phyloP scores from a whole-genome alignment of 805 yeast species.

The Kuraishia borneana region DNA sequence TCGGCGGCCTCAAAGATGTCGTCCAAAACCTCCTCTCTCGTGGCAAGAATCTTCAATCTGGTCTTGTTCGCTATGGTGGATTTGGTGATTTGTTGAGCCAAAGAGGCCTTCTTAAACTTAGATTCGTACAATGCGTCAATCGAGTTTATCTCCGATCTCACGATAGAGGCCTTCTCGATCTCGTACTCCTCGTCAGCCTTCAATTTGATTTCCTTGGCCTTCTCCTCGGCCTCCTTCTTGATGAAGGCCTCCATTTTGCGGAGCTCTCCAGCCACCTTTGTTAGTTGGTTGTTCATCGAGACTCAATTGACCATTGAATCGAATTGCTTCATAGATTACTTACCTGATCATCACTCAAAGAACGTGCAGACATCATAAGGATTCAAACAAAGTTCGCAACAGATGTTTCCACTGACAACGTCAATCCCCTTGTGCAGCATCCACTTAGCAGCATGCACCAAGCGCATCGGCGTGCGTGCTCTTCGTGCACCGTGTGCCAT shows the following conservation, averaged over 20 bases:
- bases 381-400: too few species aligned
- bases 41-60: slow-evolving; percentile 78
- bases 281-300: neutral
- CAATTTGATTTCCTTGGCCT: slow-evolving; percentile 88
- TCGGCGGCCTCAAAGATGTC: slow-evolving; percentile 66
- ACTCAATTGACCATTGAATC: neutral
- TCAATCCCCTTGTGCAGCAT: neutral
- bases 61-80: slow-evolving; percentile 94
- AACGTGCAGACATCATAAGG: neutral
- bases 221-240: slow-evolving; percentile 98
- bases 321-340: slow-evolving; percentile 10
- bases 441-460: neutral
- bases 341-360: slow-evolving; percentile 37
- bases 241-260: slow-evolving; percentile 97
- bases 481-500: neutral
- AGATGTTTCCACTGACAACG: too few species aligned
- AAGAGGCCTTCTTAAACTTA: slow-evolving; percentile 80
- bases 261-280: slow-evolving; percentile 87
- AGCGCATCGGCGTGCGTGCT: neutral
- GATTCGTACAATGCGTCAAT: slow-evolving; percentile 74
- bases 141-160: slow-evolving; percentile 82
- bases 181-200: slow-evolving; percentile 99
- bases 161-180: slow-evolving; percentile 92
- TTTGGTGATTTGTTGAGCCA: slow-evolving; percentile 91
- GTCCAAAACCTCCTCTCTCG: slow-evolving; percentile 73